These are phyloP conservation scores for Diutina neorugosa DNA, from an alignment of 1,139 yeast species.

Conservation along the genomic window DNA sequence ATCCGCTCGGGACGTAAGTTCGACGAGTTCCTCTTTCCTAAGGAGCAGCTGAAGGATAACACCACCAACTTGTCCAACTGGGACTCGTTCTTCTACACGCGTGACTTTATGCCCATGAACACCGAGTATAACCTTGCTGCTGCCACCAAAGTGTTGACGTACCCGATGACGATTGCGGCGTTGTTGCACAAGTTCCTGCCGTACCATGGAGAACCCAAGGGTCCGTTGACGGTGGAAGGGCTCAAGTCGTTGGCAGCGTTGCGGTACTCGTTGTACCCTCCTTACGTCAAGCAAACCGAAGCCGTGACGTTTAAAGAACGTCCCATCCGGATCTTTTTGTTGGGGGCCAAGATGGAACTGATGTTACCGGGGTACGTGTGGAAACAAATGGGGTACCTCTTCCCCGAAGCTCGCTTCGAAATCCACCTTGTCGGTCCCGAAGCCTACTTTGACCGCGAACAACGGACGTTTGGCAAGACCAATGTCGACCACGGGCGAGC, in stretches of 20 bases:
- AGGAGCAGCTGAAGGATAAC: slow-evolving; percentile 64
- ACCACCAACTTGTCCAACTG: slow-evolving; percentile 71
- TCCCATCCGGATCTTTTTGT: slow-evolving; percentile 77
- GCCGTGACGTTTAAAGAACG: slow-evolving; percentile 55
- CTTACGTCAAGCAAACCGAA: slow-evolving; percentile 31
- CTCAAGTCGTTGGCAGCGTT: slow-evolving; percentile 85
- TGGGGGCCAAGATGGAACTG: slow-evolving; percentile 90
- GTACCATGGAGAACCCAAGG: slow-evolving; percentile 66
- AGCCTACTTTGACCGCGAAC: slow-evolving; percentile 54
- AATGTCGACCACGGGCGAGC: slow-evolving; percentile 42
- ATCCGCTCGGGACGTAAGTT: slow-evolving; percentile 85
- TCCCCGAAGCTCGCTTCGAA: slow-evolving; percentile 76
- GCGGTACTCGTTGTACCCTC: slow-evolving; percentile 79
- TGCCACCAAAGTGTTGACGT: slow-evolving; percentile 85
- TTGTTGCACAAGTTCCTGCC: slow-evolving; percentile 79
- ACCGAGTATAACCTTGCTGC: slow-evolving; percentile 94
- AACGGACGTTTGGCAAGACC: slow-evolving; percentile 24
- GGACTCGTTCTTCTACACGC: slow-evolving; percentile 89
- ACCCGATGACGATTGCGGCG: slow-evolving; percentile 84
- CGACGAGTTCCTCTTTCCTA: slow-evolving; percentile 92
- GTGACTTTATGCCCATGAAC: slow-evolving; percentile 92
- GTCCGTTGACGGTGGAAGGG: slow-evolving; percentile 86
- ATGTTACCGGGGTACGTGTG: slow-evolving; percentile 92
- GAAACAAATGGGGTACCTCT: slow-evolving; percentile 82
- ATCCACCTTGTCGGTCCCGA: slow-evolving; percentile 93